Evolutionary conservation across 225 moss, liverwort and hornwort species (phyloP).

Genomic region (Takakia lepidozioides): DNA sequence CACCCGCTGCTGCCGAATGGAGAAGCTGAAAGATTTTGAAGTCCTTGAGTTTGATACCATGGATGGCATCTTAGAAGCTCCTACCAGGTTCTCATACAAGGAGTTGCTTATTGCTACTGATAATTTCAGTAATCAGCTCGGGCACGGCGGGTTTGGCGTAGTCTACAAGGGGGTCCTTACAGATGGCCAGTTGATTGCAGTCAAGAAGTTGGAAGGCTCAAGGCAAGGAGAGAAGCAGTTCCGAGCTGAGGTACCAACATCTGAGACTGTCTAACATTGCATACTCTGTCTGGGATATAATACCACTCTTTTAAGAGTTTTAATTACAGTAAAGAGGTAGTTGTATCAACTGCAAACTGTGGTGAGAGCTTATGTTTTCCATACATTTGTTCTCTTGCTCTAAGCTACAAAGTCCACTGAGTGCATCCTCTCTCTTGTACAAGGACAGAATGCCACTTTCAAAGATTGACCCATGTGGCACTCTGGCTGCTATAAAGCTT

Average conservation of each 20-base stretch:
- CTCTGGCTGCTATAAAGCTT: too few relatives aligned
- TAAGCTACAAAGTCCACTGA: too few relatives aligned
- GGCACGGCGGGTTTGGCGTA: conserved; percentile 48
- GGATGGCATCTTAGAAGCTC: conserved; percentile 27
- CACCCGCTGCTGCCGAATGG: conserved; percentile 1
- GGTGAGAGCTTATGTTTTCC: too few relatives aligned
- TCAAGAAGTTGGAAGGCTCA: conserved; percentile 39
- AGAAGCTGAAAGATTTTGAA: conserved; percentile 1
- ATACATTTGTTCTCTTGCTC: too few relatives aligned
- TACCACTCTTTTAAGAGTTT: too few relatives aligned
- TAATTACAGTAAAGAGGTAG: too few relatives aligned
- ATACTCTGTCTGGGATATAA: not conserved
- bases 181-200: conserved; percentile 33
- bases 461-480: too few relatives aligned
- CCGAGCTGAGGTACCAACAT: conserved; percentile 37
- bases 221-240: conserved; percentile 47
- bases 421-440: too few relatives aligned
- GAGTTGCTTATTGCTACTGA: conserved; percentile 36
- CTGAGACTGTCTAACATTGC: not conserved
- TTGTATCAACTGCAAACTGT: too few relatives aligned
- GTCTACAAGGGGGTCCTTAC: conserved; percentile 42
- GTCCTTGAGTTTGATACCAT: conserved; percentile 13
- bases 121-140: conserved; percentile 37
- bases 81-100: conserved; percentile 42
- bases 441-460: too few relatives aligned